Conservation (phyloP, 2,329 filamentous ascomycete genomes). For the Pseudogymnoascus destructans region DNA sequence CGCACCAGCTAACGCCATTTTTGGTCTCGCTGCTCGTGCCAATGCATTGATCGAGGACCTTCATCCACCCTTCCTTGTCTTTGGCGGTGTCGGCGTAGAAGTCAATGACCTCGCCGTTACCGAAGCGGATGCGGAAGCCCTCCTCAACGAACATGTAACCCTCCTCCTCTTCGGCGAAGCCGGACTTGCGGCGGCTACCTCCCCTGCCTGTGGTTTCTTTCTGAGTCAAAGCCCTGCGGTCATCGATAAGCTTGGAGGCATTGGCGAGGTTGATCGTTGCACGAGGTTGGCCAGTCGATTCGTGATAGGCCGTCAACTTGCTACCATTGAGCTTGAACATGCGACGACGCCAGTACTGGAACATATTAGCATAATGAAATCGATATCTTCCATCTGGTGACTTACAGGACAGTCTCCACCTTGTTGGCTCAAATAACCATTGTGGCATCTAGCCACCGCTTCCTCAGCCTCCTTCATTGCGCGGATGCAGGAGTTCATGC, state of each 20-base stretch:
- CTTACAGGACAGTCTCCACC: slow-evolving; percentile 94
- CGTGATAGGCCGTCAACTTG: slow-evolving; percentile 90
- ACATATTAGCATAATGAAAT: slow-evolving; percentile 28
- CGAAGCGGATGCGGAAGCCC: slow-evolving; percentile 96
- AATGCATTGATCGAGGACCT: slow-evolving; percentile 60
- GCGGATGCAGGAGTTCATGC: slow-evolving; percentile 91
- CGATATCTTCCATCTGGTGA: slow-evolving; percentile 18
- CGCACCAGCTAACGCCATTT: slow-evolving; percentile 51
- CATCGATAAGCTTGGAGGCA: slow-evolving; percentile 84
- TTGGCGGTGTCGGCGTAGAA: slow-evolving; percentile 86
- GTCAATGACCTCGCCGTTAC: slow-evolving; percentile 95
- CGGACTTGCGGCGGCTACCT: slow-evolving; percentile 76
- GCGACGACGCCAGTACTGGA: slow-evolving; percentile 87
- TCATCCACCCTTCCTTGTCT: slow-evolving; percentile 93
- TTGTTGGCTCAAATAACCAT: slow-evolving; percentile 88
- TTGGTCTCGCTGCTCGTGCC: slow-evolving; percentile 33
- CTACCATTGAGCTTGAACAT: slow-evolving; percentile 91
- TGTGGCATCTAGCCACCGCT: slow-evolving; percentile 62
- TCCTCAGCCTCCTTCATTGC: slow-evolving; percentile 87
- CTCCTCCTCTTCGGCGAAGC: slow-evolving; percentile 95
- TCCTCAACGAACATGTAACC: slow-evolving; percentile 99
- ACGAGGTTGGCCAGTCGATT: slow-evolving; percentile 85
- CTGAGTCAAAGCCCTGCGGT: slow-evolving; percentile 69
- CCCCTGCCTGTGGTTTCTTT: slow-evolving; percentile 66
- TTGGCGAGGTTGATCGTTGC: slow-evolving; percentile 95